These are phyloP conservation scores for Anthoceros angustus DNA, from an alignment of 225 moss, liverwort and hornwort species.

Conservation along the genomic window DNA sequence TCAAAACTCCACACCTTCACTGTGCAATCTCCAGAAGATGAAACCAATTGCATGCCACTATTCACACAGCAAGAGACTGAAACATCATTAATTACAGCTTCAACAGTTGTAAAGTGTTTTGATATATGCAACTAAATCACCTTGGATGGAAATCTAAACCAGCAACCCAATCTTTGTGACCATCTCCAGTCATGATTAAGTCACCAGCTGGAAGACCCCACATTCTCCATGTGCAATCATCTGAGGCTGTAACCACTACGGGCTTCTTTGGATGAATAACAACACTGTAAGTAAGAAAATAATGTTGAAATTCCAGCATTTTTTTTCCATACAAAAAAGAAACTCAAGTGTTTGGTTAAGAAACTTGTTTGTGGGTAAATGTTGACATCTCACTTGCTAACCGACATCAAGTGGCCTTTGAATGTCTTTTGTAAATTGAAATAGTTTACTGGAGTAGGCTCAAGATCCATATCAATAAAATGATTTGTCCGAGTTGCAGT, in stretches of 20 bases:
- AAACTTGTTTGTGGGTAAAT: background rate
- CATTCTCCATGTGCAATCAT: conserved; percentile 93
- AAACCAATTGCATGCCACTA: conserved; percentile 87
- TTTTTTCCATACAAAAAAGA: background rate
- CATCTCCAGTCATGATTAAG: conserved; percentile 92
- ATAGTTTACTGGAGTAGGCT: conserved; percentile 42
- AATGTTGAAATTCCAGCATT: background rate
- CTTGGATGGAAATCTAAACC: conserved; percentile 85
- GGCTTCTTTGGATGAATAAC: conserved; percentile 82
- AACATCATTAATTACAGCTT: background rate
- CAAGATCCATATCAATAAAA: conserved; percentile 27
- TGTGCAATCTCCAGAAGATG: conserved; percentile 80
- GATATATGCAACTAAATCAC: conserved; percentile 13
- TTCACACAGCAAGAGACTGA: background rate
- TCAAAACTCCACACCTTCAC: conserved; percentile 97
- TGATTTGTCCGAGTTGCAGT: conserved; percentile 44
- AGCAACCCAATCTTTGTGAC: conserved; percentile 89
- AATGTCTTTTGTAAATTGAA: conserved; percentile 51
- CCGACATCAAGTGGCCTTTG: conserved; percentile 54
- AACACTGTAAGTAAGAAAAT: conserved; percentile 19
- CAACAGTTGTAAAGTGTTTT: background rate
- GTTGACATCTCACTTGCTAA: conserved; percentile 58
- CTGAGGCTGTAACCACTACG: conserved; percentile 75
- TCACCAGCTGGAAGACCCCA: conserved; percentile 87
- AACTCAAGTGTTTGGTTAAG: background rate